phyloP scores from a whole-genome alignment of 2,329 filamentous ascomycete species.

The Venturia oleaginea region DNA sequence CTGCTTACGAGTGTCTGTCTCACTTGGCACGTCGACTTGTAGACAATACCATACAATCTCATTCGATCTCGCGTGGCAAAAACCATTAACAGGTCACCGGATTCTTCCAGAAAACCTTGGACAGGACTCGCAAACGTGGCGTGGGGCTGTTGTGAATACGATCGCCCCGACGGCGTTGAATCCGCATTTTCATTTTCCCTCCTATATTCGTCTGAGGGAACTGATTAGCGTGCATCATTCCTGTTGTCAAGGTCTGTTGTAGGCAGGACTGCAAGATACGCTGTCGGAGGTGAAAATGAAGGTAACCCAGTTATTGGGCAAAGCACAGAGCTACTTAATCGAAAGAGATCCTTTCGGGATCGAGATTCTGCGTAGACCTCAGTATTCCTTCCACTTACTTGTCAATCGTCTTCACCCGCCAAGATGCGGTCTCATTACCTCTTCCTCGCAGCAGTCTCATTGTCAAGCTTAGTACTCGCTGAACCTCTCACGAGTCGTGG shows the following conservation, averaged over 20 bases:
- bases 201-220: background rate
- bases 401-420: background rate
- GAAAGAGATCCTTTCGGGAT: background rate
- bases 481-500: background rate
- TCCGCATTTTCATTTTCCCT: background rate
- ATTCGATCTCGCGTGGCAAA: background rate
- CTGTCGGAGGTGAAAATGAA: background rate
- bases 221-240: background rate
- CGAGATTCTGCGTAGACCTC: too few relatives aligned
- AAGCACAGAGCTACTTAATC: background rate
- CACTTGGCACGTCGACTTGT: background rate
- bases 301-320: background rate
- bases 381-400: background rate
- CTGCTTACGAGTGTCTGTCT: background rate
- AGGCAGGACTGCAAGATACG: background rate
- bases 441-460: background rate
- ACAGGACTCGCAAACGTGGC: background rate
- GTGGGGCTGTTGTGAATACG: background rate
- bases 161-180: background rate
- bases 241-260: background rate
- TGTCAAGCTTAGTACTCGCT: background rate
- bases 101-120: background rate
- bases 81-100: background rate
- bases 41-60: background rate
- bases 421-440: background rate